Conservation (phyloP, 345 rosid species). For the Pistacia vera region DNA sequence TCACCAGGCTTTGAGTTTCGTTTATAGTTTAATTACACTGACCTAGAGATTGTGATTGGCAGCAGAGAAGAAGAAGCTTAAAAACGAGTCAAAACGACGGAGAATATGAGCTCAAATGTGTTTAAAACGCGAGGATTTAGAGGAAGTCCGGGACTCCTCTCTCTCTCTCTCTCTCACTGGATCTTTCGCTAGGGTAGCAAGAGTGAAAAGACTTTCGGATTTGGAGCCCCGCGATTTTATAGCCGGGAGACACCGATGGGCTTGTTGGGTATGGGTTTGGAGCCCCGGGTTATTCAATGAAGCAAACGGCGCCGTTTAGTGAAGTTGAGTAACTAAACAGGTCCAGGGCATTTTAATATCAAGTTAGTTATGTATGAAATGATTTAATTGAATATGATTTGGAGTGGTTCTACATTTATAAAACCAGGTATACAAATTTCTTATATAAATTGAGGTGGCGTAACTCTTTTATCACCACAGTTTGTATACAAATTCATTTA, state of each 20-base stretch:
- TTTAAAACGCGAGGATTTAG: background rate
- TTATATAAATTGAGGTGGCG: too few species aligned
- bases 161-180: background rate
- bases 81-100: background rate
- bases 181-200: conserved; percentile 9
- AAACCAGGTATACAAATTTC: too few species aligned
- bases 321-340: too few species aligned
- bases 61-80: too few species aligned
- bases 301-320: background rate
- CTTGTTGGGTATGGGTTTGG: background rate
- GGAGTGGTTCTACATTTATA: too few species aligned
- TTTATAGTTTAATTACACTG: background rate
- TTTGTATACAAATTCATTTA: too few species aligned
- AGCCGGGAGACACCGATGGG: background rate
- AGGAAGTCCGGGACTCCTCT: background rate
- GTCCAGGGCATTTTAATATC: too few species aligned
- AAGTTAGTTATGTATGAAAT: too few species aligned
- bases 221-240: background rate
- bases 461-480: too few species aligned
- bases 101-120: background rate
- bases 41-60: background rate
- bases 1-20: too few species aligned
- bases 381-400: too few species aligned
- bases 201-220: accelerated
- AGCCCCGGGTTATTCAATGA: background rate